phyloP scores from a whole-genome alignment of 768 basidiomycete genomes.

The Kwoniella europaea region DNA sequence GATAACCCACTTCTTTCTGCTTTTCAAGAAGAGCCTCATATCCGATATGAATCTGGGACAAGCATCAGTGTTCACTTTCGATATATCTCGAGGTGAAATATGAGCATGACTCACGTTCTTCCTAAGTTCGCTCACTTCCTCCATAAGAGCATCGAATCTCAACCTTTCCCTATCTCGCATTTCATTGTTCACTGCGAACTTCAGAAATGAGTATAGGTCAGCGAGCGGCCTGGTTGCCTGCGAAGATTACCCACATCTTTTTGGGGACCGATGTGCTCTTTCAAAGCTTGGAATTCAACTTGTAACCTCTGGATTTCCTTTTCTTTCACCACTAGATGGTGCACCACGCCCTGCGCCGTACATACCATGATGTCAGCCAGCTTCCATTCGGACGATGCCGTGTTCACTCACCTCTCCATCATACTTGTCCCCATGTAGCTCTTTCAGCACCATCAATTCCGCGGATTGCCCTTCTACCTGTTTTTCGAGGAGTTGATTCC shows the following conservation, averaged over 20 bases:
- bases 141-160: slow-evolving; percentile 55
- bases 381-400: not conserved
- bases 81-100: not conserved
- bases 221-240: no score
- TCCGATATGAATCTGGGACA: not conserved
- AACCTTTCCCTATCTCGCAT: slow-evolving; percentile 16
- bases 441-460: slow-evolving; percentile 61
- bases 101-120: not conserved
- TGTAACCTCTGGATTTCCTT: slow-evolving; percentile 78
- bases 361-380: not conserved
- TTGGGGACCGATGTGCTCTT: slow-evolving; percentile 62
- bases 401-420: slow-evolving; percentile 14
- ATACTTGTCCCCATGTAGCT: slow-evolving; percentile 12
- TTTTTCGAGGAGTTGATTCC: slow-evolving; percentile 14
- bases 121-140: not conserved
- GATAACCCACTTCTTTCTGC: slow-evolving; percentile 70
- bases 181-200: not conserved
- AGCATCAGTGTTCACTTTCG: not conserved
- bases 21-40: not conserved
- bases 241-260: slow-evolving; percentile 61
- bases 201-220: not conserved
- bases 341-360: slow-evolving; percentile 74
- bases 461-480: slow-evolving; percentile 69
- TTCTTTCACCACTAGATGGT: slow-evolving; percentile 81
- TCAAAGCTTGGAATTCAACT: slow-evolving; percentile 70